Base-by-base conservation (phyloP, 2,329 filamentous ascomycete species). In the Trichophyton benhamiae region DNA sequence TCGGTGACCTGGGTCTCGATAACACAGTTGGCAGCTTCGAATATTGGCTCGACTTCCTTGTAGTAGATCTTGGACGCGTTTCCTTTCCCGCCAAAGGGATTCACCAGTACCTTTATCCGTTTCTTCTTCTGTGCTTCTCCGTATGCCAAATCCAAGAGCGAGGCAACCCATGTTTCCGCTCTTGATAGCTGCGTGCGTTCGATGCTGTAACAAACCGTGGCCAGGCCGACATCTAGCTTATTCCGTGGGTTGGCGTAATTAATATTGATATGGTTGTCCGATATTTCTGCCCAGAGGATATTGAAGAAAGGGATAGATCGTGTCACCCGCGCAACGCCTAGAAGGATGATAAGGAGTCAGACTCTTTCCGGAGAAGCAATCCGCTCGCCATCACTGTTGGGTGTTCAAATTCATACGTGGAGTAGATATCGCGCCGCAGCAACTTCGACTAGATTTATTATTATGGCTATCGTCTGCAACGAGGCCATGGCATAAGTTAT, bases 51-150 rank as follows among this genome's bases (percentile, higher is more conserved):
- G 53, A 91, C 87, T 65, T 92, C 81, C 52, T 81, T 82, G 61
- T 85, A 77, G 81, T 91, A 97, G 65, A 85, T 81, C 70, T 84
- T 87, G 64, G 83, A 76, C 0, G 91, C 92, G 46, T 78, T 77
- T 15, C 92, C 92, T 48, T 90, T 88, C 0, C 94, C 94, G 13
- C 91, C 89, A 68, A 91, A 87, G 0, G 94, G 94, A 72, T 99
- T 99, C 64, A 99, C 81, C 49, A 97, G 78, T 11, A 97, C 85
- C 72, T 94, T 95, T 65, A 94, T 85, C 55, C 89, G 84, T 73
- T 91, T 94, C 62, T 80, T 81, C 60, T 80, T 81, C 68, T 87
- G 83, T 1, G 87, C 82, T 6, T 78, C 76, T 61, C 78, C 86
- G 69, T 96, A 96, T 25, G 91, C 84, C 55, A 81, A 80, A 41